These are phyloP conservation scores for Rubia yunnanensis DNA, from an alignment of 257 asterid species.

Conservation along the genomic window DNA sequence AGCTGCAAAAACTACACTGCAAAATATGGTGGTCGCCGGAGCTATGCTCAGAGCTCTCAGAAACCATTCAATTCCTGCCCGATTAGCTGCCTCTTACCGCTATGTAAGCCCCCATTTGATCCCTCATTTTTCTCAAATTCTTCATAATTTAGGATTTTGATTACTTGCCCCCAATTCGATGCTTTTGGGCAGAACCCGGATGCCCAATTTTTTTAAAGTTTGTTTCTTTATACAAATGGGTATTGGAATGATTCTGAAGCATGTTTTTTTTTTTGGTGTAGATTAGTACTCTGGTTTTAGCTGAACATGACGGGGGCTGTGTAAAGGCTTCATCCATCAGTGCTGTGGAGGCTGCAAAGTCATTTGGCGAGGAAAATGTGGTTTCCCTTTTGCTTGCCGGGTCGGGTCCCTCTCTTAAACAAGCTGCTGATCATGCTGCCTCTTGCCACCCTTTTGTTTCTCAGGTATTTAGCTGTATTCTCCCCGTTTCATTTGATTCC, in stretches of 20 bases:
- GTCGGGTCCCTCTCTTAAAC: conserved; percentile 64
- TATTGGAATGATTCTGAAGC: background rate
- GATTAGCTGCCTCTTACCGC: conserved; percentile 26
- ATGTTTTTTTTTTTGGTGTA: conserved; percentile 14
- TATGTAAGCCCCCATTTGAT: conserved; percentile 32
- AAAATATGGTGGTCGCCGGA: conserved; percentile 38
- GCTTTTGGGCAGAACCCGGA: background rate
- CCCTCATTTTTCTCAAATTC: background rate
- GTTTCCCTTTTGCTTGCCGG: conserved; percentile 79
- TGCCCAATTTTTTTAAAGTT: background rate
- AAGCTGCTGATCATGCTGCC: conserved; percentile 77
- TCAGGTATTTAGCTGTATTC: conserved; percentile 30
- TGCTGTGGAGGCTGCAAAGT: conserved; percentile 84
- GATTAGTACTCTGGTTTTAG: conserved; percentile 83
- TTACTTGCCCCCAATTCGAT: background rate
- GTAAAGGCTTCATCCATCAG: conserved; percentile 60
- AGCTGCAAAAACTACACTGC: background rate
- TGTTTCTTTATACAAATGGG: background rate
- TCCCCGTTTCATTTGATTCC: background rate
- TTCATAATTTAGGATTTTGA: background rate
- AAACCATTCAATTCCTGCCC: conserved; percentile 25
- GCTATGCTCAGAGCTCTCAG: conserved; percentile 43
- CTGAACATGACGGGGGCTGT: conserved; percentile 70
- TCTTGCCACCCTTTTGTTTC: conserved; percentile 71
- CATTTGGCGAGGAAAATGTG: conserved; percentile 48